phyloP scores from a whole-genome alignment of 306 rosid genomes.

The Trifolium subterraneum region DNA sequence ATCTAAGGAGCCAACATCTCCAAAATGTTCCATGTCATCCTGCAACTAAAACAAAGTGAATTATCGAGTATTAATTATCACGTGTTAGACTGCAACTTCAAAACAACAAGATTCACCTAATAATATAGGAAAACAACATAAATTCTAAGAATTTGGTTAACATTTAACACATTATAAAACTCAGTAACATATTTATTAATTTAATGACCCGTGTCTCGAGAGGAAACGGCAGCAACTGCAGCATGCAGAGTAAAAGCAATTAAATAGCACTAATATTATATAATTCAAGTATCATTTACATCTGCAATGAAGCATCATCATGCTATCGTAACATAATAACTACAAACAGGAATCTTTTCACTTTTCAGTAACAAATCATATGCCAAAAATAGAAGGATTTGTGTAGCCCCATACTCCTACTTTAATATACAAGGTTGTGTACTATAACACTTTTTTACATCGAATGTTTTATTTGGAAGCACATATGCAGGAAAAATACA shows the following conservation, averaged over 20 bases:
- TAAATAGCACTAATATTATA: slow-evolving; percentile 20
- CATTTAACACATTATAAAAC: neutral
- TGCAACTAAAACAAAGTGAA: slow-evolving; percentile 51
- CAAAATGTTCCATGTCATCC: slow-evolving; percentile 92
- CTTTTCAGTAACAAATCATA: slow-evolving; percentile 29
- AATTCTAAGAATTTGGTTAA: neutral
- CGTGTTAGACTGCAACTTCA: neutral
- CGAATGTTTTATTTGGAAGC: slow-evolving; percentile 32
- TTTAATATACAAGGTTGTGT: slow-evolving; percentile 11
- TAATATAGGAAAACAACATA: slow-evolving; percentile 12
- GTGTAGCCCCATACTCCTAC: neutral
- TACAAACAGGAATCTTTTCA: slow-evolving; percentile 17
- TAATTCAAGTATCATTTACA: slow-evolving; percentile 35
- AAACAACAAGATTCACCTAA: slow-evolving; percentile 38
- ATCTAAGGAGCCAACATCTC: slow-evolving; percentile 91
- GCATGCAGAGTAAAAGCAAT: slow-evolving; percentile 16
- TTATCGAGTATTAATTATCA: slow-evolving; percentile 19
- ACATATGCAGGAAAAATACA: slow-evolving; percentile 1
- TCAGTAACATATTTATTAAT: slow-evolving; percentile 7
- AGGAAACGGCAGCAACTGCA: slow-evolving; percentile 22
- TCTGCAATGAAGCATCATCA: neutral
- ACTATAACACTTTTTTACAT: slow-evolving; percentile 6
- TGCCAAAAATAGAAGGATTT: slow-evolving; percentile 13
- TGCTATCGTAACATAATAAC: slow-evolving; percentile 23
- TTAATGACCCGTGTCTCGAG: slow-evolving; percentile 3